Percentiles rank a stretch among this genome's conserved stretches.
Evolutionary conservation across 23 red algal species (phyloP).

Genomic region (Gracilaria gracilis): DNA sequence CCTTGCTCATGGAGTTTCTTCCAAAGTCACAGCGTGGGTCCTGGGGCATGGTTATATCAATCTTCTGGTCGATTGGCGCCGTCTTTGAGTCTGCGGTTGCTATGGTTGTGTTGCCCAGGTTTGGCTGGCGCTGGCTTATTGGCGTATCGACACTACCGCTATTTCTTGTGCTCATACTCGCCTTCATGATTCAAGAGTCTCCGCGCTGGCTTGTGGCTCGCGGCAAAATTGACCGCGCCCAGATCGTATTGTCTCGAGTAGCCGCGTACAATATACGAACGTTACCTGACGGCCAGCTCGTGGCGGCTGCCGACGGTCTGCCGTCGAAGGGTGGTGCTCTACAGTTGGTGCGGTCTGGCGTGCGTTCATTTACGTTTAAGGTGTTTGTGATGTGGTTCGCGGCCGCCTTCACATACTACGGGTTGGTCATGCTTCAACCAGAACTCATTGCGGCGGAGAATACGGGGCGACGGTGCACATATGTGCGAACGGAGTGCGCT

Average conservation of each 20-base stretch:
- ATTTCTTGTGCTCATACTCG: slow-evolving; percentile 21
- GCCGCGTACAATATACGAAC: slow-evolving; percentile 23
- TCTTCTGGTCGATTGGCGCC: slow-evolving; percentile 75
- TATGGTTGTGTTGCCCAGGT: slow-evolving; percentile 37
- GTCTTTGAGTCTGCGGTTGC: slow-evolving; percentile 58
- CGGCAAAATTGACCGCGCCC: slow-evolving; percentile 41
- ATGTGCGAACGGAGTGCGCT: slow-evolving; percentile 36
- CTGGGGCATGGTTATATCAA: slow-evolving; percentile 53
- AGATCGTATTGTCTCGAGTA: background rate
- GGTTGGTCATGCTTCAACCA: slow-evolving; percentile 57
- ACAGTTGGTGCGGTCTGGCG: slow-evolving; percentile 37
- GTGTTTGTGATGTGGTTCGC: slow-evolving; percentile 71
- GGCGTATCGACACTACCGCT: slow-evolving; percentile 53
- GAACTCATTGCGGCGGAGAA: slow-evolving; percentile 60
- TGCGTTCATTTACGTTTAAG: slow-evolving; percentile 20
- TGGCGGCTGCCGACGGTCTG: background rate
- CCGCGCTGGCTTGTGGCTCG: slow-evolving; percentile 54
- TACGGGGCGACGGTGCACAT: slow-evolving; percentile 32
- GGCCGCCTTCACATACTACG: slow-evolving; percentile 54
- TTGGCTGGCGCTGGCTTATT: slow-evolving; percentile 71
- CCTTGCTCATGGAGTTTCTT: slow-evolving; percentile 68
- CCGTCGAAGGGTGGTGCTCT: background rate
- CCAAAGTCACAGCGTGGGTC: slow-evolving; percentile 51
- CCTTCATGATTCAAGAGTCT: slow-evolving; percentile 28
- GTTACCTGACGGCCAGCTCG: slow-evolving; percentile 33